Percentiles rank a stretch among this genome's conserved stretches.
These are phyloP conservation scores for Phaeosphaeriaceae sp. DNA, from an alignment of 2,329 filamentous ascomycete genomes.

Conservation along the genomic window DNA sequence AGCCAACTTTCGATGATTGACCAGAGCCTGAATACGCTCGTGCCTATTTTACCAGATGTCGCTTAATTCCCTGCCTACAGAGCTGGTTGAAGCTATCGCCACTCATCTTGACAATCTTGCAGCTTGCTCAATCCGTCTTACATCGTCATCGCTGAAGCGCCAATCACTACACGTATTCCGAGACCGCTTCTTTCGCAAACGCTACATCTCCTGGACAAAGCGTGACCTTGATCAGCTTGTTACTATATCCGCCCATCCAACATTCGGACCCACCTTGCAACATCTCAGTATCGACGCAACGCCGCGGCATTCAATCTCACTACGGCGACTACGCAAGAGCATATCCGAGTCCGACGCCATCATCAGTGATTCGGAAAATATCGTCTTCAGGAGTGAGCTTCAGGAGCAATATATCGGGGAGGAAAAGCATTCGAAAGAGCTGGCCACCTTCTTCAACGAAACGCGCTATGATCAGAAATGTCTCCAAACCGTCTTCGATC, in stretches of 20 bases:
- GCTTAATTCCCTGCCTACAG: slow-evolving; percentile 28
- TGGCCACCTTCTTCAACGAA: slow-evolving; percentile 33
- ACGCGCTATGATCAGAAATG: slow-evolving; percentile 32
- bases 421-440: slow-evolving; percentile 14
- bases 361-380: slow-evolving; percentile 2
- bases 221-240: slow-evolving; percentile 20
- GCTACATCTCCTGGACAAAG: slow-evolving; percentile 25
- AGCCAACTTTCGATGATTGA: not conserved
- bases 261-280: slow-evolving; percentile 23
- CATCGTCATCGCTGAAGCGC: slow-evolving; percentile 18
- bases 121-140: slow-evolving; percentile 29
- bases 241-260: slow-evolving; percentile 20
- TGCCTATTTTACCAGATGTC: slow-evolving; percentile 8
- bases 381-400: slow-evolving; percentile 2
- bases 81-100: slow-evolving; percentile 31
- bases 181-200: slow-evolving; percentile 30
- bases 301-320: slow-evolving; percentile 26
- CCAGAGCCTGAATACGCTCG: not conserved
- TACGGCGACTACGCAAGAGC: slow-evolving; percentile 30
- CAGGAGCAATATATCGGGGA: slow-evolving; percentile 8
- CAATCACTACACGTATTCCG: slow-evolving; percentile 27
- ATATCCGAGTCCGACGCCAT: slow-evolving; percentile 13
- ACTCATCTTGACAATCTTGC: slow-evolving; percentile 23
- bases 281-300: slow-evolving; percentile 38
- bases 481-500: slow-evolving; percentile 23